A percentile compares a stretch with the other conserved stretches of the same genome.
Conservation (phyloP, 1,139 yeast genomes). For the Saccharomycopsis phalli region DNA sequence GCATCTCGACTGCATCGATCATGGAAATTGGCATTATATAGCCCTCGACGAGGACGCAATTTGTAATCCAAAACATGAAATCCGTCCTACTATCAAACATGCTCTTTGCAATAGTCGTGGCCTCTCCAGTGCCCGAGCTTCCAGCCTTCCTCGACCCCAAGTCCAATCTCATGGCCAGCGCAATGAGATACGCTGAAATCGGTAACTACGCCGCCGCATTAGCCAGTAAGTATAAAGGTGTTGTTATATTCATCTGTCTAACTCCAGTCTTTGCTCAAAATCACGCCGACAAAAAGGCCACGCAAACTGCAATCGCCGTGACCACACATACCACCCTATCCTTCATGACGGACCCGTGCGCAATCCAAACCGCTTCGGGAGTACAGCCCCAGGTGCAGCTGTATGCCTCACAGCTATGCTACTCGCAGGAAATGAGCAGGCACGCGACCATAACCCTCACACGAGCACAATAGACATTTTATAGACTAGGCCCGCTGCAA, state of each 20-base stretch:
- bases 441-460: not conserved
- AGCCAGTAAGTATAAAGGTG: not conserved
- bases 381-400: not conserved
- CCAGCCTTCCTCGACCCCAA: conserved; percentile 10
- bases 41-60: too few species aligned
- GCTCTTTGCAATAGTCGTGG: too few species aligned
- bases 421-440: not conserved
- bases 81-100: too few species aligned
- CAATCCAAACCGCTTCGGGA: conserved; percentile 3
- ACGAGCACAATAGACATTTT: too few species aligned
- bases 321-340: conserved; percentile 6
- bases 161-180: conserved; percentile 3
- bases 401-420: conserved; percentile 4
- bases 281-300: conserved; percentile 6
- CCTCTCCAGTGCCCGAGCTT: too few species aligned
- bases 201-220: conserved; percentile 17
- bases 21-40: too few species aligned
- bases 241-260: not conserved
- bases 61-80: too few species aligned
- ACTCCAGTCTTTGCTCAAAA: conserved; percentile 8
- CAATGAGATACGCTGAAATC: conserved; percentile 14
- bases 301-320: conserved; percentile 10
- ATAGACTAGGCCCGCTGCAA: conserved; percentile 1
- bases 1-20: too few species aligned
- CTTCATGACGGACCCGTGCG: conserved; percentile 10